Conservation (phyloP, 768 basidiomycete species). For the Coprinopsis strossmayeri region DNA sequence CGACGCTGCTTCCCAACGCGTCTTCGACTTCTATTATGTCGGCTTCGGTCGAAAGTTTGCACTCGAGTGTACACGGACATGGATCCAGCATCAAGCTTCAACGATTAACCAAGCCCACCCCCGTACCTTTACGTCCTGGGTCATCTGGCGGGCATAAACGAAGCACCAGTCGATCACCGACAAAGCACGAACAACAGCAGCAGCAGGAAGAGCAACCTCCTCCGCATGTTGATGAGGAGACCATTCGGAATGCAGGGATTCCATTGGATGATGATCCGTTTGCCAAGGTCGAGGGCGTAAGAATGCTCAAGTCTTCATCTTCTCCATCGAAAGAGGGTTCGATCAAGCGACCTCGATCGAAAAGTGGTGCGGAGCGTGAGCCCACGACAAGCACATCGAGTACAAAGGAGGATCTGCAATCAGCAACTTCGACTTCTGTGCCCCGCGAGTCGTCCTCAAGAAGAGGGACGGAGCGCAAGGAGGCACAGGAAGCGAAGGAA, state of each 20-base stretch:
- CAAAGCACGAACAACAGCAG: conserved; percentile 1
- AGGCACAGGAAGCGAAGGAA: too few relatives aligned
- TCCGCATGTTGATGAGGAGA: conserved; percentile 23
- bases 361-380: conserved; percentile 3
- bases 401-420: not conserved
- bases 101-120: conserved; percentile 10
- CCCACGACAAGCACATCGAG: not conserved
- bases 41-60: conserved; percentile 8
- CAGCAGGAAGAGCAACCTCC: conserved; percentile 4
- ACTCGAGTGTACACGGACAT: conserved; percentile 7
- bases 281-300: conserved; percentile 48
- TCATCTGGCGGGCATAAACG: conserved; percentile 1
- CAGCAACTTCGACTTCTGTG: not conserved
- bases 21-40: conserved; percentile 9
- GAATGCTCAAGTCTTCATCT: conserved; percentile 28
- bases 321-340: conserved; percentile 2
- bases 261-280: conserved; percentile 48
- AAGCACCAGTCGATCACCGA: not conserved
- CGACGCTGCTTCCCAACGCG: conserved; percentile 14
- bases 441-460: not conserved
- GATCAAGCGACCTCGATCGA: conserved; percentile 5
- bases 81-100: conserved; percentile 16
- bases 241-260: conserved; percentile 13
- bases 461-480: conserved; percentile 7
- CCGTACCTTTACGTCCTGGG: conserved; percentile 1